phyloP scores from a whole-genome alignment of 2,329 filamentous ascomycete genomes.

The Neospermospora avenae region DNA sequence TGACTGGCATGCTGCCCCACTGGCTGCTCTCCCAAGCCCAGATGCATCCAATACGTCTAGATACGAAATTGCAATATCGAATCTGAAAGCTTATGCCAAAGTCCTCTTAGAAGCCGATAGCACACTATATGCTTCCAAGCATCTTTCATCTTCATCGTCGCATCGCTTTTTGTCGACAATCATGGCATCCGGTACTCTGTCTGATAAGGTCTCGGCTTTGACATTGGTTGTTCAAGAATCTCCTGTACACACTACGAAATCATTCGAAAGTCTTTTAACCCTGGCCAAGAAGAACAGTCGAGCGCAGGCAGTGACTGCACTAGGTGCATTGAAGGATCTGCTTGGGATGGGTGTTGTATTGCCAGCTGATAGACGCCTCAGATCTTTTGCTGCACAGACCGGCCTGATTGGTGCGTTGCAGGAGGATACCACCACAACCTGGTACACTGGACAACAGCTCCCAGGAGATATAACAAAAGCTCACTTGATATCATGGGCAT shows the following conservation, averaged over 20 bases:
- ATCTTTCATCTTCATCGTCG: conserved; percentile 76
- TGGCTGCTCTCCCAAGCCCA: conserved; percentile 49
- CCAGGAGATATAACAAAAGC: conserved; percentile 70
- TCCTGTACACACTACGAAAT: conserved; percentile 85
- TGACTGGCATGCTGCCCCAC: conserved; percentile 62
- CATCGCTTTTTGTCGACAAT: conserved; percentile 97
- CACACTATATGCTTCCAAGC: conserved; percentile 65
- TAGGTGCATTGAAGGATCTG: conserved; percentile 90
- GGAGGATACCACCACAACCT: conserved; percentile 51
- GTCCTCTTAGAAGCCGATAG: conserved; percentile 76
- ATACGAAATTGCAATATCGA: conserved; percentile 51
- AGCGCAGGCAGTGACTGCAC: conserved; percentile 86
- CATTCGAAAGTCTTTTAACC: conserved; percentile 77
- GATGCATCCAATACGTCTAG: conserved; percentile 44
- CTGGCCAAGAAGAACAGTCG: conserved; percentile 92
- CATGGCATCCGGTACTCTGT: conserved; percentile 93
- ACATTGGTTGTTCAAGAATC: conserved; percentile 95
- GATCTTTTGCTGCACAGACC: conserved; percentile 76
- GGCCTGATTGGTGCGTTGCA: conserved; percentile 70
- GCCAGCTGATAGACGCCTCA: conserved; percentile 76
- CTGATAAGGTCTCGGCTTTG: conserved; percentile 93
- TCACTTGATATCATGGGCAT: conserved; percentile 85
- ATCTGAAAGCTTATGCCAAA: conserved; percentile 67
- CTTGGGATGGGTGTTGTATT: conserved; percentile 85
- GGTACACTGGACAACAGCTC: conserved; percentile 67